These are phyloP conservation scores for Talaromyces atroroseus DNA, from an alignment of 2,329 filamentous ascomycete genomes.

Conservation along the genomic window DNA sequence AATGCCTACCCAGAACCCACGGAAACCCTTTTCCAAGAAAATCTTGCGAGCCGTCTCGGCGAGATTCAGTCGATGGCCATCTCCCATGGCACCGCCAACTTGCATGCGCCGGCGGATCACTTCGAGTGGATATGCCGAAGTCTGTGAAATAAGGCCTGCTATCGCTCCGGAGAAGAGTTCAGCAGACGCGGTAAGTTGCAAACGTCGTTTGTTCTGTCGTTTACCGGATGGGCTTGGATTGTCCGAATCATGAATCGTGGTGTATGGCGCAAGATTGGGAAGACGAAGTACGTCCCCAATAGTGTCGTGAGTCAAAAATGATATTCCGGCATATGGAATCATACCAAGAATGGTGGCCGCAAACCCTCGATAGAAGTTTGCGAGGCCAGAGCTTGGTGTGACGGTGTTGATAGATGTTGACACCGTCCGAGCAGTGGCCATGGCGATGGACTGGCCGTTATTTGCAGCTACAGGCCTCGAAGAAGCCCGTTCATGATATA, in stretches of 20 bases:
- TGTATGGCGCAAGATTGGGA: conserved; percentile 62
- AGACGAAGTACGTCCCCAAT: conserved; percentile 76
- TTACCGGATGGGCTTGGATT: conserved; percentile 28
- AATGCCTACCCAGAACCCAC: conserved; percentile 87
- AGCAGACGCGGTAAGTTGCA: conserved; percentile 74
- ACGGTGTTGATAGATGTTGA: conserved; percentile 44
- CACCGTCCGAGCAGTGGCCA: conserved; percentile 31
- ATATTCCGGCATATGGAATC: conserved; percentile 93
- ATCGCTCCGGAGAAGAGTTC: conserved; percentile 79
- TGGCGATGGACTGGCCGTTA: conserved; percentile 27
- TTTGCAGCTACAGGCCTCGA: conserved; percentile 28
- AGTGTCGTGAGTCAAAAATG: conserved; percentile 91
- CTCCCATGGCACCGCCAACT: conserved; percentile 87
- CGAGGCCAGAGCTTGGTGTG: conserved; percentile 61
- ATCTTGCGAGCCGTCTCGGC: conserved; percentile 73
- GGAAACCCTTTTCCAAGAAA: conserved; percentile 65
- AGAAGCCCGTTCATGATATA: conserved; percentile 69
- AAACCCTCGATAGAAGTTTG: conserved; percentile 96
- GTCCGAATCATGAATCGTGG: conserved; percentile 62
- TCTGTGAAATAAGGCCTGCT: conserved; percentile 85
- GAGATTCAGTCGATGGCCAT: conserved; percentile 73
- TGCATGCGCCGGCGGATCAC: conserved; percentile 92
- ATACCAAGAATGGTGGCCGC: conserved; percentile 85
- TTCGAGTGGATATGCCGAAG: conserved; percentile 87
- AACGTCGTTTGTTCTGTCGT: conserved; percentile 52